These are phyloP conservation scores for Wickerhamomyces ciferrii DNA, from an alignment of 805 yeast genomes.

Conservation along the genomic window DNA sequence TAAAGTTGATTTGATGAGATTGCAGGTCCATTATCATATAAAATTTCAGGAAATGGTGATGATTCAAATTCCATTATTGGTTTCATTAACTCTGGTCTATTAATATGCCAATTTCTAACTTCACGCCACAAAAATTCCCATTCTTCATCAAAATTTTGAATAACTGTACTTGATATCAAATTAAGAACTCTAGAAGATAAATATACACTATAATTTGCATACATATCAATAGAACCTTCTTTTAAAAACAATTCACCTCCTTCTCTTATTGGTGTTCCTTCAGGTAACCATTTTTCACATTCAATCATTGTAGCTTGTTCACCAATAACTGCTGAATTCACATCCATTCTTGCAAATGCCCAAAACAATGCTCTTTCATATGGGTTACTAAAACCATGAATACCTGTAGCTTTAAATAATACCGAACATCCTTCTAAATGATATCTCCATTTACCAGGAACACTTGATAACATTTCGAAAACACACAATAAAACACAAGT, in stretches of 20 bases:
- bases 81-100: slow-evolving; percentile 30
- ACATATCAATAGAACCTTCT: slow-evolving; percentile 26
- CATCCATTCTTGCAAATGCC: slow-evolving; percentile 38
- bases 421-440: slow-evolving; percentile 34
- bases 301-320: slow-evolving; percentile 32
- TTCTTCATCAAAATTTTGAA: slow-evolving; percentile 25
- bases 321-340: slow-evolving; percentile 30
- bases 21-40: slow-evolving; percentile 32
- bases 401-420: slow-evolving; percentile 30
- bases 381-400: slow-evolving; percentile 29
- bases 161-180: slow-evolving; percentile 23
- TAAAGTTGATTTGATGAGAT: slow-evolving; percentile 32
- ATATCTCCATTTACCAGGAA: slow-evolving; percentile 32
- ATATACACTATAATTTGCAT: slow-evolving; percentile 36
- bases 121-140: slow-evolving; percentile 38
- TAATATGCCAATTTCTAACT: slow-evolving; percentile 30
- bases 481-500: slow-evolving; percentile 37
- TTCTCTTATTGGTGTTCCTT: slow-evolving; percentile 15
- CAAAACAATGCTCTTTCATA: slow-evolving; percentile 36
- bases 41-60: slow-evolving; percentile 31
- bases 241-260: slow-evolving; percentile 20
- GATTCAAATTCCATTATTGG: slow-evolving; percentile 26
- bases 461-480: slow-evolving; percentile 36
- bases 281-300: slow-evolving; percentile 30
- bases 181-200: slow-evolving; percentile 31